A percentile compares a stretch with the other conserved stretches of the same genome.
These are phyloP conservation scores for Aspergillus vadensis DNA, from an alignment of 2,329 filamentous ascomycete genomes.

Conservation along the genomic window DNA sequence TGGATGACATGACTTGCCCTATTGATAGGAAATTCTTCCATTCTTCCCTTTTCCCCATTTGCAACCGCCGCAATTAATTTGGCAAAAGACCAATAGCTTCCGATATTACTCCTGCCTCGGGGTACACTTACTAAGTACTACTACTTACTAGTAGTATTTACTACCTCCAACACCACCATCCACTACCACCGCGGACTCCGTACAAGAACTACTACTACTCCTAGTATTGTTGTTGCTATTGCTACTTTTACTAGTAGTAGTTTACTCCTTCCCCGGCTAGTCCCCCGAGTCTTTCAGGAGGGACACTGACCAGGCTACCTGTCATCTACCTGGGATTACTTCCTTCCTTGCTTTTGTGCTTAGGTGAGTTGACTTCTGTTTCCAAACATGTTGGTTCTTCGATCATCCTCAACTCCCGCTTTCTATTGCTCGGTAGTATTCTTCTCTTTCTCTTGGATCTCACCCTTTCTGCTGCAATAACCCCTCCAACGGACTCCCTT, in stretches of 20 bases:
- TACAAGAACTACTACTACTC: too few relatives aligned
- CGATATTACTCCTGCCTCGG: neutral
- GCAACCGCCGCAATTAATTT: neutral
- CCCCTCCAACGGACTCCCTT: neutral
- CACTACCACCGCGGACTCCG: too few relatives aligned
- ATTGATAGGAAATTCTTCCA: neutral
- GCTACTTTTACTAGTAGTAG: neutral
- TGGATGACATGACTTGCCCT: slow-evolving; percentile 1
- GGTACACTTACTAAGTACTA: too few relatives aligned
- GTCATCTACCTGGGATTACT: slow-evolving; percentile 13
- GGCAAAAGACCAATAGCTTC: slow-evolving; percentile 1
- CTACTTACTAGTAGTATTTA: neutral
- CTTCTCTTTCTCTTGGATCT: neutral
- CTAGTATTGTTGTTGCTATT: too few relatives aligned
- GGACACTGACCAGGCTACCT: slow-evolving; percentile 2
- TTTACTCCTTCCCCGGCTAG: neutral
- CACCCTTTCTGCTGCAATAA: neutral
- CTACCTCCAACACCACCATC: neutral
- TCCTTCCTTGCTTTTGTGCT: neutral
- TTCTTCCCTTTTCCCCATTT: neutral
- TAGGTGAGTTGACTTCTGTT: slow-evolving; percentile 5
- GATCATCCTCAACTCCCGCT: neutral
- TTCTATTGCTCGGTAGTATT: neutral
- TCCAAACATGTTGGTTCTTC: slow-evolving; percentile 5
- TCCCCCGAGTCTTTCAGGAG: neutral